Evolutionary conservation across 139 green algal genomes (phyloP).

Genomic region (Desmodesmus armatus): DNA sequence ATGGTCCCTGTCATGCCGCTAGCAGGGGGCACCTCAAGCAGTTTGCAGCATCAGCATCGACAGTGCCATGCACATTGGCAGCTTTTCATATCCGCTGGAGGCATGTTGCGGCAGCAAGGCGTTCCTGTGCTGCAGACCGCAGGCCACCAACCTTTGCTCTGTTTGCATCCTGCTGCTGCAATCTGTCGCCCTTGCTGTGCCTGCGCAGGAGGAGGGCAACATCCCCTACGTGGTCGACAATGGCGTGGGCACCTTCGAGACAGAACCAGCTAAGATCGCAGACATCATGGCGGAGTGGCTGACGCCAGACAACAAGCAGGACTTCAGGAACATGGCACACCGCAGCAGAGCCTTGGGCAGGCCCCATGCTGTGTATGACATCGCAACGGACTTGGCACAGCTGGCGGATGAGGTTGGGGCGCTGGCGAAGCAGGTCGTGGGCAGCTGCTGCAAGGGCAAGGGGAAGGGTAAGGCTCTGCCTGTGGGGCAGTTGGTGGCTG

Average conservation of each 20-base stretch:
- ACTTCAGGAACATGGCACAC: constrained; percentile 68
- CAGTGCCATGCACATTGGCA: too few species aligned
- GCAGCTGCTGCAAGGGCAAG: not conserved
- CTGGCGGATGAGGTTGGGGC: constrained; percentile 51
- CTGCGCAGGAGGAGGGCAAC: constrained; percentile 94
- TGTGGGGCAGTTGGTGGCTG: constrained; percentile 7
- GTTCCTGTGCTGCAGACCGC: too few species aligned
- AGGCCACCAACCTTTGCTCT: too few species aligned
- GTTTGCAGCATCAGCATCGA: too few species aligned
- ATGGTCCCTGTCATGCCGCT: too few species aligned
- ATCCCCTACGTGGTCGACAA: constrained; percentile 95
- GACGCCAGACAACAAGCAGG: constrained; percentile 43
- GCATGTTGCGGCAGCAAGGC: too few species aligned
- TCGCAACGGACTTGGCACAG: constrained; percentile 70
- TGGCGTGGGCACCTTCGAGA: constrained; percentile 82
- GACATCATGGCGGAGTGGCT: constrained; percentile 81
- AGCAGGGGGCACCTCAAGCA: too few species aligned
- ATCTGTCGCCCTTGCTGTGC: not conserved
- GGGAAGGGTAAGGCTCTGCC: not conserved
- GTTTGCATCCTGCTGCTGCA: too few species aligned
- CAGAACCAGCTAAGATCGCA: constrained; percentile 78
- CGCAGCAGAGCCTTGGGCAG: constrained; percentile 67
- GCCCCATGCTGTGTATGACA: constrained; percentile 77
- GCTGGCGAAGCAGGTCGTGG: not conserved
- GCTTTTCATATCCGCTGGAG: too few species aligned